A percentile compares a stretch with the other conserved stretches of the same genome.
These are phyloP conservation scores for Aspergillus sp. DNA, from an alignment of 2,329 filamentous ascomycete species.

Conservation along the genomic window DNA sequence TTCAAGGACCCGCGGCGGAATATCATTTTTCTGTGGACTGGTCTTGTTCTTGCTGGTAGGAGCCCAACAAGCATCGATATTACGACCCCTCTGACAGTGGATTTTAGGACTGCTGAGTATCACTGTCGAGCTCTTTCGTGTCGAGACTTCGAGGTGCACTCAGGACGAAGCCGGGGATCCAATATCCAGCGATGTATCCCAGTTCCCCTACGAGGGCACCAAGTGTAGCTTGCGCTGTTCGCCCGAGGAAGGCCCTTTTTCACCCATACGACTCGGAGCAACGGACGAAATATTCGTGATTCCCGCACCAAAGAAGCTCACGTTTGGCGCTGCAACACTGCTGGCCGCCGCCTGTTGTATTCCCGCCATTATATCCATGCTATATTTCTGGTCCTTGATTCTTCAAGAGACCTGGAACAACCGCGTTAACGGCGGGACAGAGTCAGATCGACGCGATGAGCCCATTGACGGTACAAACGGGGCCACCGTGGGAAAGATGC, in stretches of 20 bases:
- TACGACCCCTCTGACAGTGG: neutral
- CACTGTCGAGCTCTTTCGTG: slow-evolving; percentile 3
- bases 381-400: slow-evolving; percentile 1
- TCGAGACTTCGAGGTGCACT: neutral
- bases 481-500: neutral
- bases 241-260: neutral
- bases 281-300: slow-evolving; percentile 4
- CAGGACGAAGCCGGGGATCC: neutral
- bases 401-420: slow-evolving; percentile 1
- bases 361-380: neutral
- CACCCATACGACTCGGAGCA: neutral
- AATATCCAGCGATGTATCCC: neutral
- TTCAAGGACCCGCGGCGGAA: slow-evolving; percentile 2
- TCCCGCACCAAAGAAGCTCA: slow-evolving; percentile 1
- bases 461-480: slow-evolving; percentile 1
- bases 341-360: slow-evolving; percentile 1
- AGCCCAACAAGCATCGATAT: neutral
- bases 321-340: neutral
- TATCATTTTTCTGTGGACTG: slow-evolving; percentile 5
- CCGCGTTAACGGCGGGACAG: neutral
- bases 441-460: neutral
- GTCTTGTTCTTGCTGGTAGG: slow-evolving; percentile 2
- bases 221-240: neutral
- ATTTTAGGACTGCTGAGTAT: neutral
- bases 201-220: neutral